Conservation (phyloP, 2,329 filamentous ascomycete genomes). For the Macrophomina tecta region DNA sequence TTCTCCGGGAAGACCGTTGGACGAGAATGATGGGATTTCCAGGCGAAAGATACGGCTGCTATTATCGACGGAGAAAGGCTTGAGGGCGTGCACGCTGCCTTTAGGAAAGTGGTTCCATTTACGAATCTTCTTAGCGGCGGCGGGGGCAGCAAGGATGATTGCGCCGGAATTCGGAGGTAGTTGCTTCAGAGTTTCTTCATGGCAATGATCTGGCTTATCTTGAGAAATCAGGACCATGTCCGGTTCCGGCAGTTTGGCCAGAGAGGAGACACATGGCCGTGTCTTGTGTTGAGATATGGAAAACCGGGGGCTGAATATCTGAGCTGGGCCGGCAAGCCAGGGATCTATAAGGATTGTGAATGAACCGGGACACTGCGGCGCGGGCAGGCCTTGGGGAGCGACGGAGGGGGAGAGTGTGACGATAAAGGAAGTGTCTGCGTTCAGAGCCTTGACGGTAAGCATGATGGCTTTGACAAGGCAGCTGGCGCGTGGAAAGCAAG, state of each 20-base stretch:
- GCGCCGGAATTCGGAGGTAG: slow-evolving; percentile 63
- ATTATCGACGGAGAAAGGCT: slow-evolving; percentile 34
- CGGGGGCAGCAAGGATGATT: slow-evolving; percentile 69
- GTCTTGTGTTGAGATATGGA: slow-evolving; percentile 64
- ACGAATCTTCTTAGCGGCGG: slow-evolving; percentile 68
- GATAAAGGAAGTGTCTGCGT: slow-evolving; percentile 69
- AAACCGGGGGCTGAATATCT: slow-evolving; percentile 66
- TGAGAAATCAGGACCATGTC: slow-evolving; percentile 66
- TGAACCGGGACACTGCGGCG: slow-evolving; percentile 51
- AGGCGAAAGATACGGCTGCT: slow-evolving; percentile 51
- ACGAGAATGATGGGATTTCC: slow-evolving; percentile 59
- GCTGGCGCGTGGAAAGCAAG: background rate
- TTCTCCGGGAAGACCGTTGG: slow-evolving; percentile 65
- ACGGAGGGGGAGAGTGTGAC: slow-evolving; percentile 65
- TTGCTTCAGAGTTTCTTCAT: slow-evolving; percentile 70
- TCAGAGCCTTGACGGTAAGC: slow-evolving; percentile 67
- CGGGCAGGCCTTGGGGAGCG: slow-evolving; percentile 46
- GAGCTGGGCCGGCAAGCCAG: slow-evolving; percentile 68
- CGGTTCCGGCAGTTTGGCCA: slow-evolving; percentile 59
- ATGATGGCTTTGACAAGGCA: slow-evolving; percentile 57
- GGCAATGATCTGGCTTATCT: slow-evolving; percentile 72
- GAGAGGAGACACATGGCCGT: slow-evolving; percentile 63
- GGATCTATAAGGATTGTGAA: slow-evolving; percentile 76
- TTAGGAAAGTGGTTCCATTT: slow-evolving; percentile 73
- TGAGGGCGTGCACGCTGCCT: slow-evolving; percentile 51